Evolutionary conservation across 495 filamentous ascomycete genomes (phyloP), one percentile per base, ranked within the genome.

Genomic region (Tuber melanosporum): DNA sequence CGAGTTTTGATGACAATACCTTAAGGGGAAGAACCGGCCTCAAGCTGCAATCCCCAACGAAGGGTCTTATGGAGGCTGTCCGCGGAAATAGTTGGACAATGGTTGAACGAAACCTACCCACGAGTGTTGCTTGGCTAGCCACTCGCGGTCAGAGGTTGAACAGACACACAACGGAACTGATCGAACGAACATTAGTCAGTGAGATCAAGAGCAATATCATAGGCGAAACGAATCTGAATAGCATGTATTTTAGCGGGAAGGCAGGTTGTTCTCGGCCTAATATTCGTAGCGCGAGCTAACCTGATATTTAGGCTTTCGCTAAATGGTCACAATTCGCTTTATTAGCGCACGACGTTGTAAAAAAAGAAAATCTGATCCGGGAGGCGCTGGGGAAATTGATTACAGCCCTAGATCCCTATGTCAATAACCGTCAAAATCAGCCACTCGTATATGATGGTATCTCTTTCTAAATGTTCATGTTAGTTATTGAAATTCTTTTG

Each of bases 241-340:
- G 92, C 78, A 96, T 98, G 92, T 99, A 99, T 85, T 99, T 92
- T 83, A 91, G 91, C 78, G 95, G 95, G 78, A 99, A 99, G 87
- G 90, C 88, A 82, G 74, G 74, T 75, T 43, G 32, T 26, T 26
- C 74, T 42, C 15, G 20, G 74, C 15, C 14, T 71, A 12, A 8
- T 43, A 39, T 57, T 32, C 45, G 17, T 44, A n/a, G 49, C 2
- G 20, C n/a, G 69, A 57, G 62, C 83, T 86, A 47, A 86, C 75
- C 57, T 32, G 74, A 4, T 26, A n/a, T 75, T 70, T 71, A 91
- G 89, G 93, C 91, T 0, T 85, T 98, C 14, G 92, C 91, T 78
- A 98, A 98, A 82, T 97, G 95, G 83, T 94, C 94, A 6, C 86
- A 85, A 20, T 85, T 95, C 39, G 85, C 92, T 62, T 91, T 92